Evolutionary conservation across 768 basidiomycete genomes (phyloP).

Genomic region (Myochromella boudieri): DNA sequence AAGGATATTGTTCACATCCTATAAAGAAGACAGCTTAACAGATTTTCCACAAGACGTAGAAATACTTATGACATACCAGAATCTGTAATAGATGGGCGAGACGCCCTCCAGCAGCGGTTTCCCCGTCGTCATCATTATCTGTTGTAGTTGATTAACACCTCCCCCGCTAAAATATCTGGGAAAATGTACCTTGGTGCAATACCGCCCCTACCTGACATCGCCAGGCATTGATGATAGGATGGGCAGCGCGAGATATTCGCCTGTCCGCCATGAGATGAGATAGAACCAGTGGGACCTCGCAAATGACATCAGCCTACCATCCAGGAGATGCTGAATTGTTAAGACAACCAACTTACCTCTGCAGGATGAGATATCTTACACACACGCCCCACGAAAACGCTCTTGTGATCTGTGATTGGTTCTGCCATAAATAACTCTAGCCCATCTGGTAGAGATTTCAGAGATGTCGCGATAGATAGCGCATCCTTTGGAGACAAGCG

Average conservation of each 20-base stretch:
- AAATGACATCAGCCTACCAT: not conserved
- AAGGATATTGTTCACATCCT: constrained; percentile 83
- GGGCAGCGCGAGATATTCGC: constrained; percentile 71
- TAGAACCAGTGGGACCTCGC: constrained; percentile 67
- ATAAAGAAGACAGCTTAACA: not conserved
- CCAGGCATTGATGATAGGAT: constrained; percentile 84
- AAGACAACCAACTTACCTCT: constrained; percentile 47
- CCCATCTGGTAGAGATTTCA: constrained; percentile 46
- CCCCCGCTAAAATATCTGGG: too few relatives aligned
- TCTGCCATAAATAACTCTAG: constrained; percentile 72
- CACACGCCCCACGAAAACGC: constrained; percentile 82
- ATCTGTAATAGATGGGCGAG: constrained; percentile 91
- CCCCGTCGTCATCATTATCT: constrained; percentile 97
- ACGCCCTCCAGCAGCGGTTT: constrained; percentile 88
- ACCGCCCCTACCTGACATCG: constrained; percentile 66
- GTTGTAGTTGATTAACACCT: not conserved
- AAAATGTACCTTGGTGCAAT: constrained; percentile 81
- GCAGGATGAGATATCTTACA: constrained; percentile 76
- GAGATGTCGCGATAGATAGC: constrained; percentile 11
- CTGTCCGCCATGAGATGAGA: constrained; percentile 69
- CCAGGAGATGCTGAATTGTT: not conserved
- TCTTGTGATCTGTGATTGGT: constrained; percentile 84
- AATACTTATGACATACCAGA: constrained; percentile 45
- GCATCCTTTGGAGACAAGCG: constrained; percentile 9
- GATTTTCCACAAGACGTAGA: not conserved